Evolutionary conservation across 257 asterid species (phyloP).

Genomic region (Plantago major): DNA sequence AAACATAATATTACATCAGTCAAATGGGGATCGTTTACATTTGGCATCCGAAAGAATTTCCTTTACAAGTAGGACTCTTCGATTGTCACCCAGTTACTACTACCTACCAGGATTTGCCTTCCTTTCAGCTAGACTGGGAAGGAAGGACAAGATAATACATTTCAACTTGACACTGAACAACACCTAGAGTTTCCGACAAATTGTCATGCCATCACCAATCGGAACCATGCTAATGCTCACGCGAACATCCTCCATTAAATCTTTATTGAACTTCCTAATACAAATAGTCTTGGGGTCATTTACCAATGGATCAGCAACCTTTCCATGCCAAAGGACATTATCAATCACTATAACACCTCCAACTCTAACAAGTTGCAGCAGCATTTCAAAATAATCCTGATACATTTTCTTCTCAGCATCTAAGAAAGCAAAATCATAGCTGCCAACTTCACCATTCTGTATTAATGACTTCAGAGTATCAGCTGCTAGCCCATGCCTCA

Average conservation of each 20-base stretch:
- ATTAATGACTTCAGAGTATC: conserved; percentile 71
- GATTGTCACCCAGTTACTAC: no score
- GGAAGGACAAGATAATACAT: no score
- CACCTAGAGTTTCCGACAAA: conserved; percentile 11
- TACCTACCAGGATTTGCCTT: no score
- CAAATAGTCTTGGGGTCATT: conserved; percentile 60
- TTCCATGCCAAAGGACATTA: conserved; percentile 96
- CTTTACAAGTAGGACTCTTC: no score
- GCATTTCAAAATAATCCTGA: conserved; percentile 75
- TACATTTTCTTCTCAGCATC: conserved; percentile 96
- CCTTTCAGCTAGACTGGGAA: no score
- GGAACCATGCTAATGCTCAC: conserved; percentile 79
- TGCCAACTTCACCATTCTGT: conserved; percentile 64
- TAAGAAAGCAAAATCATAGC: conserved; percentile 91
- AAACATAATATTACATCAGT: no score
- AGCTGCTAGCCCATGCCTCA: conserved; percentile 75
- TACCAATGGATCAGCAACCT: conserved; percentile 88
- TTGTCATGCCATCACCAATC: conserved; percentile 18
- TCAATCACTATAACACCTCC: conserved; percentile 89
- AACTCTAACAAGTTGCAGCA: conserved; percentile 81
- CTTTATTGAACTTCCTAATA: conserved; percentile 61
- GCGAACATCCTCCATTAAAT: conserved; percentile 67
- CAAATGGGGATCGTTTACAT: no score
- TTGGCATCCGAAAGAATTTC: no score
- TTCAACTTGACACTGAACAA: no score